These are phyloP conservation scores for Clonostachys rhizophaga DNA, from an alignment of 2,329 filamentous ascomycete species.

Conservation along the genomic window DNA sequence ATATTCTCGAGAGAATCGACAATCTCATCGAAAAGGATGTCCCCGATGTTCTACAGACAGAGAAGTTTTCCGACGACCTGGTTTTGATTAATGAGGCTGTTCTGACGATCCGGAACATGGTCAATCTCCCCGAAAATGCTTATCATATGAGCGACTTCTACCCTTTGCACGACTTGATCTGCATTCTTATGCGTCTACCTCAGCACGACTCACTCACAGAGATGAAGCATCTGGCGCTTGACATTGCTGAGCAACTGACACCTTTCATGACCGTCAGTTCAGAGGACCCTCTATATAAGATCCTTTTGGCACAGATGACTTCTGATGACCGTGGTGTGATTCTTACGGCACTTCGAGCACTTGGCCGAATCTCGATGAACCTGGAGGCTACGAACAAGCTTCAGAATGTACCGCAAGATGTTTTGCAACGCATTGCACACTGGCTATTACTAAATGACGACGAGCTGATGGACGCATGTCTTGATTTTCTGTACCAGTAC, in stretches of 20 bases:
- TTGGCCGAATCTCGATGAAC: conserved; percentile 86
- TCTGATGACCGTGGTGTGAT: conserved; percentile 79
- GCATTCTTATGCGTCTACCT: conserved; percentile 77
- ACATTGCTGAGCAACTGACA: conserved; percentile 87
- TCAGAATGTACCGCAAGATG: conserved; percentile 59
- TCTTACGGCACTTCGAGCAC: conserved; percentile 72
- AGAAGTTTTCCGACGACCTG: conserved; percentile 65
- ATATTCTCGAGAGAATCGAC: conserved; percentile 62
- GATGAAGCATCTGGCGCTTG: conserved; percentile 84
- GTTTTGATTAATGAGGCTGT: conserved; percentile 80
- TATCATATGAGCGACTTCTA: conserved; percentile 71
- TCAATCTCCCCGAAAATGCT: conserved; percentile 87
- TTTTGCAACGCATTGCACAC: conserved; percentile 64
- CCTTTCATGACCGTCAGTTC: conserved; percentile 70
- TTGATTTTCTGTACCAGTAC: conserved; percentile 96
- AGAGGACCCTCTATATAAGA: conserved; percentile 74
- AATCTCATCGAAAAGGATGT: conserved; percentile 55
- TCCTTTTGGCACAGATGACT: conserved; percentile 59
- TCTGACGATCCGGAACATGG: conserved; percentile 90
- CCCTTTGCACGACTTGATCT: conserved; percentile 75
- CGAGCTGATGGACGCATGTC: conserved; percentile 78
- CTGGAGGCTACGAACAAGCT: conserved; percentile 75
- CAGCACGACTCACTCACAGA: conserved; percentile 69
- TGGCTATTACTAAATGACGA: conserved; percentile 84
- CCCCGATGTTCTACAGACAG: conserved; percentile 67